phyloP scores from a whole-genome alignment of 148 eudicot species.

The Diospyros lotus region DNA sequence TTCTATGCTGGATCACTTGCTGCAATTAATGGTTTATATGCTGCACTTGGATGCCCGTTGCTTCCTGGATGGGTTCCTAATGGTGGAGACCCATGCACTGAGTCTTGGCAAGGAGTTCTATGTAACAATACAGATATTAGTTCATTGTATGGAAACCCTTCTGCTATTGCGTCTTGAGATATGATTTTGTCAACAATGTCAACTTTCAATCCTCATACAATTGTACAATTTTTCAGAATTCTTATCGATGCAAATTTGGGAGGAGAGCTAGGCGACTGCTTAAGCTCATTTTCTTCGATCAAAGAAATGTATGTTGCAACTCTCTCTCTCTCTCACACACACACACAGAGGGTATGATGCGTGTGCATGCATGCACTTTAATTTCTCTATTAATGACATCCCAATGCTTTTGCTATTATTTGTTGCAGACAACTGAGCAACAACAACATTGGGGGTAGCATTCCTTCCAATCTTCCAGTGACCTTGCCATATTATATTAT shows the following conservation, averaged over 20 bases:
- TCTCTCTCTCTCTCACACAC: background rate
- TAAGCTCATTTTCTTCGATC: slow-evolving; percentile 72
- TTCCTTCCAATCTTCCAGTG: slow-evolving; percentile 72
- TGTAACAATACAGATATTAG: slow-evolving; percentile 53
- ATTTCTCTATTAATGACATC: background rate
- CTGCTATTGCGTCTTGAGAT: slow-evolving; percentile 6
- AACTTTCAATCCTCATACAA: slow-evolving; percentile 8
- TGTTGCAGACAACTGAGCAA: slow-evolving; percentile 72
- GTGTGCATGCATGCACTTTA: background rate
- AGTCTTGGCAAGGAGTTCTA: slow-evolving; percentile 77
- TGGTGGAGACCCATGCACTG: slow-evolving; percentile 86
- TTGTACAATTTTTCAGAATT: slow-evolving; percentile 36
- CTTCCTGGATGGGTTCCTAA: slow-evolving; percentile 76
- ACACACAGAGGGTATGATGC: background rate
- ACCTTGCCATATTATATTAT: slow-evolving; percentile 24
- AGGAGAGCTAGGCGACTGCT: slow-evolving; percentile 68
- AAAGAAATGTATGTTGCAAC: slow-evolving; percentile 46
- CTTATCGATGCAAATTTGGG: slow-evolving; percentile 62
- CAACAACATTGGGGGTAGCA: slow-evolving; percentile 78
- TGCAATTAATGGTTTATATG: slow-evolving; percentile 74
- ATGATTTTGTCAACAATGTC: background rate
- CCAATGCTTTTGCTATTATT: slow-evolving; percentile 7
- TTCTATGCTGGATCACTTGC: slow-evolving; percentile 47
- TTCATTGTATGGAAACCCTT: slow-evolving; percentile 50
- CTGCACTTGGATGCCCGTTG: slow-evolving; percentile 66